Percentiles rank a stretch among this genome's conserved stretches.
Conservation (phyloP, 805 yeast genomes). For the Kodamaea jinghongensis region DNA sequence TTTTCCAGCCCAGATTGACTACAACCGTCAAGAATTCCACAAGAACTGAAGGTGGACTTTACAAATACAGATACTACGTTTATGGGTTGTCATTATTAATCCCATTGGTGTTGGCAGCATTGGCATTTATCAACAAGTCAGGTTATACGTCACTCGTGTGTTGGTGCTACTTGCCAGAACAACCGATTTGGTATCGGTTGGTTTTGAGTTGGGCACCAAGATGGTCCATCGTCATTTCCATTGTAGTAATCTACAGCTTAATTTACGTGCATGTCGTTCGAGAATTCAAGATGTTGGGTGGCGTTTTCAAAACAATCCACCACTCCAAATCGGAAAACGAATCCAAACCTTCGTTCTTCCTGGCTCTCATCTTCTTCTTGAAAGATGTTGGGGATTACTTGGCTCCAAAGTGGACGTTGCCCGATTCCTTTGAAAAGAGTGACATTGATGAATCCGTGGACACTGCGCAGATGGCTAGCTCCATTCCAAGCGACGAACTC, state of each 20-base stretch:
- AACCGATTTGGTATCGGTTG: constrained; percentile 70
- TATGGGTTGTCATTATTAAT: constrained; percentile 56
- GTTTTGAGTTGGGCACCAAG: constrained; percentile 83
- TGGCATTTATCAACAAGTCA: constrained; percentile 57
- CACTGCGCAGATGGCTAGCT: constrained; percentile 12
- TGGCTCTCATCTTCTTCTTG: constrained; percentile 30
- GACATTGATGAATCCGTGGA: constrained; percentile 15
- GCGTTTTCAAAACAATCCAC: constrained; percentile 38
- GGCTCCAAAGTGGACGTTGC: constrained; percentile 28
- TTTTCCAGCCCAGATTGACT: constrained; percentile 56
- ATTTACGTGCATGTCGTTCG: constrained; percentile 70
- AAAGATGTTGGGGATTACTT: constrained; percentile 19
- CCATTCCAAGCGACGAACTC: constrained; percentile 15
- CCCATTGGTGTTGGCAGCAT: constrained; percentile 66
- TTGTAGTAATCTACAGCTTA: constrained; percentile 62
- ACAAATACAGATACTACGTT: constrained; percentile 52
- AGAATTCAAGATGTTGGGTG: constrained; percentile 57
- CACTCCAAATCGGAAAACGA: constrained; percentile 12
- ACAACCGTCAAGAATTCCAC: constrained; percentile 40
- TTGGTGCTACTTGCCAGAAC: constrained; percentile 77
- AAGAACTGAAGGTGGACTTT: constrained; percentile 70
- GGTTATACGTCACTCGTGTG: constrained; percentile 58
- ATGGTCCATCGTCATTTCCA: constrained; percentile 59
- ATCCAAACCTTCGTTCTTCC: constrained; percentile 32
- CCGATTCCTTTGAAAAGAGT: constrained; percentile 22